Evolutionary conservation across 257 asterid species (phyloP).

Genomic region (Vinca minor): DNA sequence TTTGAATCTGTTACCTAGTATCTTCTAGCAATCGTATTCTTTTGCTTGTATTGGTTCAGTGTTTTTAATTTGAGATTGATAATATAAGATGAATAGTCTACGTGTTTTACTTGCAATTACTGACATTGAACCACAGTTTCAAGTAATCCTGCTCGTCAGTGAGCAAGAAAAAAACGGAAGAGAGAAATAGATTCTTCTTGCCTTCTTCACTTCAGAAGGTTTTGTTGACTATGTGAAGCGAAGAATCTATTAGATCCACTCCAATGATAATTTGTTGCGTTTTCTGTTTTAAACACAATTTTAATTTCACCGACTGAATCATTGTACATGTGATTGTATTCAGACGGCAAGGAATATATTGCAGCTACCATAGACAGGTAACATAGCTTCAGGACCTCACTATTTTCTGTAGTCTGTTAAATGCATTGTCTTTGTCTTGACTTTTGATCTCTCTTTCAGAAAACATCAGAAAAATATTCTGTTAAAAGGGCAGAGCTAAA

Average conservation of each 20-base stretch:
- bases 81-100: neutral
- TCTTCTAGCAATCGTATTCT: neutral
- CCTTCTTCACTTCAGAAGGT: neutral
- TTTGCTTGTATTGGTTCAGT: neutral
- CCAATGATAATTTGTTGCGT: neutral
- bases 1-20: neutral
- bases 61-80: neutral
- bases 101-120: neutral
- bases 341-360: conserved; percentile 63
- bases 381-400: conserved; percentile 8
- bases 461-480: conserved; percentile 51
- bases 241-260: neutral
- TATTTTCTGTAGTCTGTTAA: conserved; percentile 1
- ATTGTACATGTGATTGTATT: conserved; percentile 9
- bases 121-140: neutral
- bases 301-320: conserved; percentile 3
- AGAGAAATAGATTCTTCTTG: neutral
- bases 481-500: conserved; percentile 66
- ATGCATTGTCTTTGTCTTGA: neutral
- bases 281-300: neutral
- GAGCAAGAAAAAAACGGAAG: neutral
- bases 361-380: conserved; percentile 69
- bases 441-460: conserved; percentile 28
- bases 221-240: neutral
- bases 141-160: conserved; percentile 1